Evolutionary conservation across 2,329 filamentous ascomycete genomes (phyloP), one percentile per base, ranked within the genome.

Genomic region (Cryphonectria radicalis): DNA sequence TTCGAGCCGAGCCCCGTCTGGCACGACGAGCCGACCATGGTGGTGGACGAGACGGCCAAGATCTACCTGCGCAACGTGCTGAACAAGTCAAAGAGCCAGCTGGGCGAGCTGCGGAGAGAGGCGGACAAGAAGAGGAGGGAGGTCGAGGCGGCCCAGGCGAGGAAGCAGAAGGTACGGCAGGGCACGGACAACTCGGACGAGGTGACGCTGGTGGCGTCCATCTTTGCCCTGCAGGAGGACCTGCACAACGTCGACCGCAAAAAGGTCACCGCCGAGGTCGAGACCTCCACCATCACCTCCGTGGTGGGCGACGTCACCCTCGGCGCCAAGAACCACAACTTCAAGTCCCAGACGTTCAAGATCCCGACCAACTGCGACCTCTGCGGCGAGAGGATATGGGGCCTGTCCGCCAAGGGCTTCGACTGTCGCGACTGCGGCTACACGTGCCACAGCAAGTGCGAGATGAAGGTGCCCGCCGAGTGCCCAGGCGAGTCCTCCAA

Each of bases 291-390:
- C 2, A 97, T 99, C 78, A 95, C 94, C n/a, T 86, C 91, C 13
- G 93, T 91, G 0, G 95, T 98, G 3, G 96, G 96, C 50, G 96
- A 99, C 79, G 88, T 99, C 69, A 97, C 95, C 1, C 85, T 97
- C 28, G 95, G 95, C 25, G 95, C 95, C 14, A 94, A 94, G 80
- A 97, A 95, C 78, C 96, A 99, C 84, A 96, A 97, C 78, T 99
- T 99, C 87, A 97, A 97, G 82, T 91, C 93, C n/a, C 94, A 98
- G 79, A 98, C 96, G 0, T 99, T 98, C 87, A 98, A 98, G 81
- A 97, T 99, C 73, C 97, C 97, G 0, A 99, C 96, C 5, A 98
- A 98, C 80, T 99, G 96, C 83, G 96, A 99, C 80, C 87, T 98
- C 17, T 99, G 96, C 77, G 95, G 95, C 25, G 96, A 99, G 79